phyloP scores from a whole-genome alignment of 495 filamentous ascomycete species.

The Penicillium pancosmium region DNA sequence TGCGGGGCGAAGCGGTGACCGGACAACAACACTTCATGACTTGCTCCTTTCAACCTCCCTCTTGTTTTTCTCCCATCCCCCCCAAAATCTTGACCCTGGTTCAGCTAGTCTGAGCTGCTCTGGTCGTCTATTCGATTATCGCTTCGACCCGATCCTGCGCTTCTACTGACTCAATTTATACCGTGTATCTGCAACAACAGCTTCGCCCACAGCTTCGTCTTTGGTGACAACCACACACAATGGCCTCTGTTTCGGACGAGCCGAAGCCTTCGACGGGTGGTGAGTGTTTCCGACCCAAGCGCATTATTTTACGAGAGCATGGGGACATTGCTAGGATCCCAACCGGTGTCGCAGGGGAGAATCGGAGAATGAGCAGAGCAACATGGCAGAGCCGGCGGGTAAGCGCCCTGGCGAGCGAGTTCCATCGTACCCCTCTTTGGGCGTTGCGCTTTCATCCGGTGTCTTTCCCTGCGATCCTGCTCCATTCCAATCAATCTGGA shows the following conservation, averaged over 20 bases:
- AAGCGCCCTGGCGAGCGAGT: constrained; percentile 4
- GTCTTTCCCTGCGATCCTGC: not conserved
- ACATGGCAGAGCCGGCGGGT: constrained; percentile 7
- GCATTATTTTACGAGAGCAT: no score
- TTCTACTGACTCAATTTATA: not conserved
- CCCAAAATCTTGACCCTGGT: constrained; percentile 8
- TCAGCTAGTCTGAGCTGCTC: constrained; percentile 13
- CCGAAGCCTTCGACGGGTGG: constrained; percentile 12
- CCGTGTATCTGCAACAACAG: not conserved
- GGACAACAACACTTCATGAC: constrained; percentile 13
- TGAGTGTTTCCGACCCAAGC: constrained; percentile 10
- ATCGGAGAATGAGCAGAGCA: constrained; percentile 2
- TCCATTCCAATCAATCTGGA: not conserved
- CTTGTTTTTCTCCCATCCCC: constrained; percentile 5
- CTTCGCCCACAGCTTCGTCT: not conserved
- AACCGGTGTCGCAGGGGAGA: constrained; percentile 10
- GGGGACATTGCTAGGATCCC: not conserved
- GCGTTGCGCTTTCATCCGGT: constrained; percentile 4
- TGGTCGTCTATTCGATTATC: not conserved
- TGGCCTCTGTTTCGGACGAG: constrained; percentile 18
- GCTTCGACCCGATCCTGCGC: not conserved
- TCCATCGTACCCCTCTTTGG: not conserved
- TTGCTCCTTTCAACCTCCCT: constrained; percentile 6
- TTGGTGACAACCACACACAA: constrained; percentile 10
- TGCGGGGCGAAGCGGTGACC: constrained; percentile 31